Base-by-base conservation (phyloP, 2,329 filamentous ascomycete genomes). In the Monosporascus sp. region DNA sequence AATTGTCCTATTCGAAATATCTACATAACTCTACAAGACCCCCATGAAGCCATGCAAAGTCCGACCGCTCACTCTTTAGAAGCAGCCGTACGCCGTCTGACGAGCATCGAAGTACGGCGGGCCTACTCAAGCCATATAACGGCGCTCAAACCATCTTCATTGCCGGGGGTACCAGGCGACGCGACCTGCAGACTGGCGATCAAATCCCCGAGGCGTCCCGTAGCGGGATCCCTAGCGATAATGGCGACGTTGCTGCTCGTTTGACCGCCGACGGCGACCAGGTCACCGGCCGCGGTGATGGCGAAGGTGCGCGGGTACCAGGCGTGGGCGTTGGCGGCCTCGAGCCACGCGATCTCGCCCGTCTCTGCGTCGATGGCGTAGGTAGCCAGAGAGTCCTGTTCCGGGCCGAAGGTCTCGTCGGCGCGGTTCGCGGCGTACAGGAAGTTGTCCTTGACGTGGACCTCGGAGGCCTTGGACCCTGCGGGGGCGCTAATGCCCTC, bases 261-360 rank as follows among this genome's bases (percentile, higher is more conserved):
- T 70, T 88, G 84, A 24, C 86, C 77, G 0, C 79, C 85, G 39
- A 89, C 76, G 0, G 84, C 85, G 2, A 88, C 75, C 54, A 85
- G 59, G 45, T 77, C 73, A 0, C 85, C 85, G 0, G 76, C 76
- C 39, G 73, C 74, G 62, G 85, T 87, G 51, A 86, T 71, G 22
- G 74, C 73, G 63, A 88, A 85, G 1, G 84, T 84, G 1, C 86
- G 74, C 0, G 86, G 85, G 59, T 79, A 83, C 52, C 70, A 76
- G 0, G 84, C 80, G 55, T 81, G 79, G 2, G 82, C 76, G 24
- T 81, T 80, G 2, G 75, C 78, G 1, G 82, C 70, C 54, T 83
- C 76, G 1, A 78, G 63, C 59, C 82, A 82, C 0, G 60, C 64
- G 15, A 86, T 65, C 0, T 66, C 73, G 14, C 82, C 83, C 18